Evolutionary conservation across 2,329 filamentous ascomycete species (phyloP), one percentile per base, ranked within the genome.

Genomic region (Talaromyces verruculosus): DNA sequence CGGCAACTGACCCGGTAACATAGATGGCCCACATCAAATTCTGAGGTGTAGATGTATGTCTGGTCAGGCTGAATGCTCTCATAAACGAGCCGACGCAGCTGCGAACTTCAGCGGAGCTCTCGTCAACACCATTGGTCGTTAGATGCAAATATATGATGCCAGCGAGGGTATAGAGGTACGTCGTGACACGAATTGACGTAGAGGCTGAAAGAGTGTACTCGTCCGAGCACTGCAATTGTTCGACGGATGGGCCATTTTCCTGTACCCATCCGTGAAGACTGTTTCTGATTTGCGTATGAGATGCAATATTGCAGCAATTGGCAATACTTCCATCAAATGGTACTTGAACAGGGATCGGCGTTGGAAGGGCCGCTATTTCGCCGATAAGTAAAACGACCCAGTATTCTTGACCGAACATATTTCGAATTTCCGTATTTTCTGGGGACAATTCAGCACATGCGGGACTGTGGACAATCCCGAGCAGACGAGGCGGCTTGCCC

Each of bases 121-220:
- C 58, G 17, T 47, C 58, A 33, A 47, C 58, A 5, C 58, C 58
- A 3, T 25, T 17, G 19, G 58, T 61, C 3, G 39, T 33, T 3
- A 61, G 25, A 35, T 61, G 58, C 11, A 47, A 47, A 19, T 61
- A 61, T n/a, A 61, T 61, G 17, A 61, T 43, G 41, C 58, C 58
- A 61, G 58, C 58, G 10, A 61, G 39, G 1, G 58, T 45, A 22
- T 43, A 61, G 17, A 61, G 58, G 17, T 61, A 61, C 8, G 41
- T 61, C 25, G 58, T 61, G 58, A 61, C 58, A 33, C 58, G 58
- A 35, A 61, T 47, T 10, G 58, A 61, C 2, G 41, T 15, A 19
- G 58, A 35, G 25, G 37, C 58, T 17, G 58, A 61, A 45, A 61
- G 58, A 33, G 58, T 43, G 25, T 61, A 61, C 25, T 61, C 58